phyloP scores from a whole-genome alignment of 108 stramenopile species.

The Nitzschia inconspicua region DNA sequence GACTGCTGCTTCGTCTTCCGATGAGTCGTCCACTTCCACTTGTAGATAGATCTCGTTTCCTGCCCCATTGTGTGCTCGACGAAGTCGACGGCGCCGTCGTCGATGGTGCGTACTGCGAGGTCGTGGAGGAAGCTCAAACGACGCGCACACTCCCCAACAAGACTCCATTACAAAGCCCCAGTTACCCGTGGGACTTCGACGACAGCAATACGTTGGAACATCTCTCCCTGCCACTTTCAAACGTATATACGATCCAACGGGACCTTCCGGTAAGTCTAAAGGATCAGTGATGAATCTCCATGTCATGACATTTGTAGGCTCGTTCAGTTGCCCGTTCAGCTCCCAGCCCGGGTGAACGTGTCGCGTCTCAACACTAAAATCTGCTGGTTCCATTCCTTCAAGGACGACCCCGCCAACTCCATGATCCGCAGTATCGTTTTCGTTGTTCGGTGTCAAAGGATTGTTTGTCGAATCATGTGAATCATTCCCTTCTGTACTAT shows the following conservation, averaged over 20 bases:
- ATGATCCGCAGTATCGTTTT: no score
- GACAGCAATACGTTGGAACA: constrained; percentile 73
- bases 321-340: not conserved
- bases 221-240: constrained; percentile 69
- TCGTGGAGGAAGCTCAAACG: constrained; percentile 45
- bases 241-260: constrained; percentile 68
- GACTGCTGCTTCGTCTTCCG: constrained; percentile 19
- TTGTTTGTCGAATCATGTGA: no score
- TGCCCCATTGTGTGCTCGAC: constrained; percentile 43
- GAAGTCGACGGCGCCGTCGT: constrained; percentile 23
- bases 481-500: no score
- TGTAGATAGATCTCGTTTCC: constrained; percentile 31
- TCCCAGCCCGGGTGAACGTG: constrained; percentile 1
- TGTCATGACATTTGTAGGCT: constrained; percentile 41
- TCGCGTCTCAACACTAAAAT: not conserved
- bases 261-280: constrained; percentile 64
- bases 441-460: no score
- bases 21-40: constrained; percentile 29
- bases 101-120: not conserved
- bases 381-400: not conserved
- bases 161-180: constrained; percentile 83
- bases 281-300: constrained; percentile 67
- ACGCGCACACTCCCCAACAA: constrained; percentile 76
- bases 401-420: not conserved
- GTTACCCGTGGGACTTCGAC: constrained; percentile 63